Evolutionary conservation across 495 filamentous ascomycete species (phyloP), one percentile per base, ranked within the genome.

Genomic region (Zalerion maritima): DNA sequence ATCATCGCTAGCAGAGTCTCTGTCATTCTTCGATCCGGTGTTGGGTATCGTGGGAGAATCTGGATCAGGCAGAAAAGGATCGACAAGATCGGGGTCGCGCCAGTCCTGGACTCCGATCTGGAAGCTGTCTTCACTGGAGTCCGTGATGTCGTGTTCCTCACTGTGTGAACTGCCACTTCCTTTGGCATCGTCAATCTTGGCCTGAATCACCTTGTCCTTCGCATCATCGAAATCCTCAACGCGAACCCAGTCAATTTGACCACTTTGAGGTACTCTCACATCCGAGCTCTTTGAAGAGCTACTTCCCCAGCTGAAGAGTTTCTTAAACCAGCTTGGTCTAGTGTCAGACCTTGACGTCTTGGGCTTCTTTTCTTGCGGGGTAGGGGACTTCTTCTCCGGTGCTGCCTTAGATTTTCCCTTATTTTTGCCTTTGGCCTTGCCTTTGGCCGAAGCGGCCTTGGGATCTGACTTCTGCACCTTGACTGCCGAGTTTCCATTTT

Each of bases 71-170:
- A 3, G 35, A 31, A 8, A 50, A 28, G 29, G 22, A 0, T 43
- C 46, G 26, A 83, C 64, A 11, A 91, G 57, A 44, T 91, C 82
- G 3, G 81, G 78, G 44, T 92, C 84, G 32, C 83, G 73, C 84
- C 84, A 92, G 41, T 93, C 84, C 37, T 93, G 83, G 8, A 91
- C 75, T 2, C 84, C 84, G 46, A 91, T 93, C n/a, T 81, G 71
- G 49, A 91, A 93, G 30, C 68, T 73, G 52, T 86, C 81, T 5
- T 55, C 62, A 18, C 35, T 37, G 28, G 42, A 25, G 16, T 34
- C 36, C 17, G 33, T 31, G 36, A 19, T 30, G 32, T 37, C 32
- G 30, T 24, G 14, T 36, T 43, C 30, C 36, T 37, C 16, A 27
- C 35, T 29, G 26, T 46, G 31, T 36, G 46, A 35, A 21, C 36